Conservation (phyloP, 805 yeast genomes). For the Myxozyma sirexii region DNA sequence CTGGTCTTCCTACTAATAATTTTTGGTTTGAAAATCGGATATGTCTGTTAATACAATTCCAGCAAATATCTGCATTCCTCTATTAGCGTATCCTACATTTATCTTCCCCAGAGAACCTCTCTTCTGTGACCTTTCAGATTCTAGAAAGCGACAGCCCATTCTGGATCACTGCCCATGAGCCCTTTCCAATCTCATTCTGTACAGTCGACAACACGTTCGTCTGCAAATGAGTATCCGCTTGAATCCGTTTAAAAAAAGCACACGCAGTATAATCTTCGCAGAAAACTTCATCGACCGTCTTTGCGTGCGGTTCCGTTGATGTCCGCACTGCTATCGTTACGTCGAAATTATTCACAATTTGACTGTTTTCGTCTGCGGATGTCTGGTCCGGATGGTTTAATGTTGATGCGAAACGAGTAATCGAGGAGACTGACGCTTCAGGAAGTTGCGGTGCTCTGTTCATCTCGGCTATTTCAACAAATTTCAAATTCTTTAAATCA, state of each 20-base stretch:
- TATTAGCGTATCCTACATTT: too few relatives aligned
- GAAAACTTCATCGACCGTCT: conserved; percentile 7
- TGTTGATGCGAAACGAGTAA: conserved; percentile 1
- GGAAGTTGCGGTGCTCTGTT: not conserved
- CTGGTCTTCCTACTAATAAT: not conserved
- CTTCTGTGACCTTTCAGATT: not conserved
- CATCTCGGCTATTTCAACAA: not conserved
- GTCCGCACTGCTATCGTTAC: conserved; percentile 6
- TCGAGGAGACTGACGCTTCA: not conserved
- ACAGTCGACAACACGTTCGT: not conserved
- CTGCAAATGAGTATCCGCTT: not conserved
- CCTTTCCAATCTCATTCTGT: not conserved
- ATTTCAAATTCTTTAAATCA: not conserved
- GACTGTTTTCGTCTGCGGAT: not conserved
- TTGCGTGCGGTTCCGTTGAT: conserved; percentile 15
- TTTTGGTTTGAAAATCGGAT: not conserved
- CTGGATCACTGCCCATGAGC: not conserved
- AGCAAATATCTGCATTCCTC: not conserved
- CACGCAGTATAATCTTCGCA: not conserved
- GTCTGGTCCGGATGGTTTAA: not conserved
- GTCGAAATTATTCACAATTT: not conserved
- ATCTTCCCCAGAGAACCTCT: too few relatives aligned
- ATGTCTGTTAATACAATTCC: not conserved
- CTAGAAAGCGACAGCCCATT: not conserved
- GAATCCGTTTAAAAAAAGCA: not conserved